A percentile compares a stretch with the other conserved stretches of the same genome.
phyloP scores from a whole-genome alignment of 2,329 filamentous ascomycete species.

The Ophiostoma piceae region DNA sequence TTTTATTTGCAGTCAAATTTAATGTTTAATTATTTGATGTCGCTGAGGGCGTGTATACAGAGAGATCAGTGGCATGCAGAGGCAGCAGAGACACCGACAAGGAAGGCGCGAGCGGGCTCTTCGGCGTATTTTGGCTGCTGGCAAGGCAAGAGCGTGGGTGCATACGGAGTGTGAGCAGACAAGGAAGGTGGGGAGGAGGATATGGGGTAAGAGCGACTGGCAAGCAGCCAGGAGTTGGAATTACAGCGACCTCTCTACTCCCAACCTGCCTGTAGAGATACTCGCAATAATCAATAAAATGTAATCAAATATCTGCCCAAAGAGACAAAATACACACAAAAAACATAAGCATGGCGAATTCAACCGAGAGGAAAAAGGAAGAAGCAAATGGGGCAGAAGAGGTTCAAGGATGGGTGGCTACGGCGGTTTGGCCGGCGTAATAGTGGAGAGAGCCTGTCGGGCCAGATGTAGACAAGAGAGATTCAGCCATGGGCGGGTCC shows the following conservation, averaged over 20 bases:
- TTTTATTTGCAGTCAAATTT: not conserved
- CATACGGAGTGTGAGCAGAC: slow-evolving; percentile 5
- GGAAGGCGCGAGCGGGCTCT: slow-evolving; percentile 1
- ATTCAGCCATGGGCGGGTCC: slow-evolving; percentile 26
- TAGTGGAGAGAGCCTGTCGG: slow-evolving; percentile 43
- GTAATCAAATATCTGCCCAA: no score
- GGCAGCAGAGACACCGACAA: not conserved
- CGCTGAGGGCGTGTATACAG: not conserved
- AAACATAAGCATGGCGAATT: not conserved
- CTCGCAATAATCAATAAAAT: no score
- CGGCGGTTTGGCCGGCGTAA: slow-evolving; percentile 56
- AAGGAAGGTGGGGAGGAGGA: not conserved
- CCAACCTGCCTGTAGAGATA: no score
- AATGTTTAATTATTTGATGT: not conserved
- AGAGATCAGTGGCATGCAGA: not conserved
- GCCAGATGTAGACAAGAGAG: slow-evolving; percentile 23
- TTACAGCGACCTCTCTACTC: not conserved
- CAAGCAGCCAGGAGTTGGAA: not conserved
- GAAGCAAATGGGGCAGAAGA: not conserved
- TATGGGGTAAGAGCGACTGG: not conserved
- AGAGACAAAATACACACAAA: not conserved
- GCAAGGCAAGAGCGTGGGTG: not conserved
- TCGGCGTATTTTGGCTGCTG: slow-evolving; percentile 3
- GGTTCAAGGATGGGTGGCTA: slow-evolving; percentile 35
- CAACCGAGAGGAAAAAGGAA: not conserved